Evolutionary conservation across 805 yeast genomes (phyloP), one percentile per base, ranked within the genome.

Genomic region (Teunomyces gatunensis): DNA sequence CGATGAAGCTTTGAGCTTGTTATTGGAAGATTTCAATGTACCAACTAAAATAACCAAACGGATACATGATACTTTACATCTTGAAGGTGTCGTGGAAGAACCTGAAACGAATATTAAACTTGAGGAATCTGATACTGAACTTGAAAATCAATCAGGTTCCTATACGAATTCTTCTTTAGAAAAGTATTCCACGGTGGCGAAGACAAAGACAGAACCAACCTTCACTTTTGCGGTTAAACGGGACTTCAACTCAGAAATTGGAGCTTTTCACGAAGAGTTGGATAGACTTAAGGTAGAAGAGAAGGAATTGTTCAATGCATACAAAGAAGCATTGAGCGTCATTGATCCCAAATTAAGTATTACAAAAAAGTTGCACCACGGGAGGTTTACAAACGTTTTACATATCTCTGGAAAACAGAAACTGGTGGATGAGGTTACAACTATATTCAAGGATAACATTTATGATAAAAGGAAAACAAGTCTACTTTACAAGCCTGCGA

Each of bases 381-480:
- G 72, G 0, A 55, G 68, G 18, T 60, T 54, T 45, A 43, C 48
- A n/a, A 68, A 79, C 56, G 80, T 79, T 6, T 64, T 84, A 2
- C 74, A 77, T 50, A 64, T 84, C 10, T 59, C 71, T 5, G 81
- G 79, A 0, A 64, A 69, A 18, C 57, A 63, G 17, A 68, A 63
- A 42, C 59, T 59, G 54, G 56, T 64, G 7, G 63, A 57, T 10
- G 52, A 47, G 9, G 54, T 59, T 1, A 40, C 47, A 47, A 56
- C 46, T 35, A 30, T 45, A 41, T 65, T 54, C 28, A 56, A 52
- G 5, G 44, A 52, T 13, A 64, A 67, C 47, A 54, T 61, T 35
- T 56, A 59, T 47, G 71, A 55, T 52, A 71, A 47, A 44, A 73
- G 73, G 42, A 75, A 79, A 17, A 65, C 69, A 6, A 68, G 73